Evolutionary conservation across 257 asterid genomes (phyloP).

Genomic region (Ballota nigra): DNA sequence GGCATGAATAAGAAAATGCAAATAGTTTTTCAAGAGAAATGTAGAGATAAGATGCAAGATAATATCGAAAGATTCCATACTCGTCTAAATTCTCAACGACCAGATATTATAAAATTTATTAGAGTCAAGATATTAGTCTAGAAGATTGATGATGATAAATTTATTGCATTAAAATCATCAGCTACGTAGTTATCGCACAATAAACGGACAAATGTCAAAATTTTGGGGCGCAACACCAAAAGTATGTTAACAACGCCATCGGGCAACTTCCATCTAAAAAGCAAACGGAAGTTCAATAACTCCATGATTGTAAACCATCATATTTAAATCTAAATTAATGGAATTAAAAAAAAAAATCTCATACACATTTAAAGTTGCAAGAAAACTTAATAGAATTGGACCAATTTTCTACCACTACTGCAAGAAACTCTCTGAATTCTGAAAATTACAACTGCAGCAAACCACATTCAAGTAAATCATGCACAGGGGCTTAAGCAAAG

Average conservation of each 20-base stretch:
- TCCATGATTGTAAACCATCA: background rate
- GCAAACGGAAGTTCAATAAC: background rate
- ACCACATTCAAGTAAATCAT: slow-evolving; percentile 3
- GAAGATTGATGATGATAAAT: background rate
- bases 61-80: background rate
- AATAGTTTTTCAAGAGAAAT: background rate
- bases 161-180: background rate
- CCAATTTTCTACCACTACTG: background rate
- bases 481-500: background rate
- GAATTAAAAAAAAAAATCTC: background rate
- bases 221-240: background rate
- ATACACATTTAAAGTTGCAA: background rate
- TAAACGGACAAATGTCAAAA: background rate
- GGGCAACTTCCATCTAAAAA: background rate
- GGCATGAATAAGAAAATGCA: slow-evolving; percentile 13
- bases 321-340: background rate
- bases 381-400: background rate
- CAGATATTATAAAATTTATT: background rate
- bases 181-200: background rate
- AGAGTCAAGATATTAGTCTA: background rate
- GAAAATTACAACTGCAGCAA: background rate
- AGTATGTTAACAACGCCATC: background rate
- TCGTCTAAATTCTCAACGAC: background rate
- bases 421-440: background rate
- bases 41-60: background rate